Conservation (phyloP, 345 rosid species). For the Euclidium syriacum region DNA sequence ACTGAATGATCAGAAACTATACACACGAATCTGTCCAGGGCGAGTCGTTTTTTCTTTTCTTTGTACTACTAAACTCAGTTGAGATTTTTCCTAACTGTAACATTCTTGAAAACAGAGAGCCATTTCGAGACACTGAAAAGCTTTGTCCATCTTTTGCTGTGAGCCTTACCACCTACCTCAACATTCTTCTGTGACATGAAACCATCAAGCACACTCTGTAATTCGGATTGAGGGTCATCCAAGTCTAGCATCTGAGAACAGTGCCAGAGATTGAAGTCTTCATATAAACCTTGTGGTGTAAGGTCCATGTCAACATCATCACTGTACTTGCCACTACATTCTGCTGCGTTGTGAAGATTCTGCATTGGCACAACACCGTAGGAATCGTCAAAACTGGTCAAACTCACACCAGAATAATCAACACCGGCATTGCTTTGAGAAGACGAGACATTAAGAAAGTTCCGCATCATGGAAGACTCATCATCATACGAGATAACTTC, state of each 20-base stretch:
- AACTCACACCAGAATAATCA: constrained; percentile 51
- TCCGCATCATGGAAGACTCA: constrained; percentile 44
- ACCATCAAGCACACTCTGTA: constrained; percentile 54
- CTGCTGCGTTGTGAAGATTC: constrained; percentile 39
- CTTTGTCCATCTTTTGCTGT: constrained; percentile 87
- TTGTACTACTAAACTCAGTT: constrained; percentile 14
- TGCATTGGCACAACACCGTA: constrained; percentile 35
- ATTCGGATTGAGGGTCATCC: constrained; percentile 51
- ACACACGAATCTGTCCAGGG: constrained; percentile 28
- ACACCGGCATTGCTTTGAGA: constrained; percentile 47
- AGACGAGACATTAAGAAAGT: constrained; percentile 35
- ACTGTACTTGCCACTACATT: constrained; percentile 24
- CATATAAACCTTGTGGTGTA: constrained; percentile 48
- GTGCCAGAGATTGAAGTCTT: constrained; percentile 62
- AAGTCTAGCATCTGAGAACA: constrained; percentile 44
- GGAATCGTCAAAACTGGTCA: constrained; percentile 56
- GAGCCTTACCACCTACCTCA: constrained; percentile 42
- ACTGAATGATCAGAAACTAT: constrained; percentile 14
- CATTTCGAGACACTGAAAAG: constrained; percentile 74
- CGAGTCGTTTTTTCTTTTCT: neutral
- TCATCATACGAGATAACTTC: constrained; percentile 65
- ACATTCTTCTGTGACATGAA: constrained; percentile 44
- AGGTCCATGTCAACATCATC: constrained; percentile 25
- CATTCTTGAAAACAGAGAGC: constrained; percentile 53
- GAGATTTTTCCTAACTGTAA: constrained; percentile 43